phyloP scores from a whole-genome alignment of 768 basidiomycete species.

The Mycena sanguinolenta region DNA sequence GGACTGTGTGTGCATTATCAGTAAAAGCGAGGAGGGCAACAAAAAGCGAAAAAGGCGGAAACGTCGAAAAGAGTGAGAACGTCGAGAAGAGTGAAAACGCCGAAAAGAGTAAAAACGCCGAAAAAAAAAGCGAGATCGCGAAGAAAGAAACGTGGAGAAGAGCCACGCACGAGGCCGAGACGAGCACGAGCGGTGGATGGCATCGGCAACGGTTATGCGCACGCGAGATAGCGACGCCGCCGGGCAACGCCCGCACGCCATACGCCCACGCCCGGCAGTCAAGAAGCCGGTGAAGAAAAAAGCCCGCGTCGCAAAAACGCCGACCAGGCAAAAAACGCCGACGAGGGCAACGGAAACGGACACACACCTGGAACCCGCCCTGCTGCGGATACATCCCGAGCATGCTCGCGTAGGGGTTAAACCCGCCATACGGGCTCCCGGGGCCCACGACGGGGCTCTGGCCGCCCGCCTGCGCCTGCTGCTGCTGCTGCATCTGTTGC shows the following conservation, averaged over 20 bases:
- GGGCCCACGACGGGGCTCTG: slow-evolving; percentile 60
- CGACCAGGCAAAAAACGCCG: background rate
- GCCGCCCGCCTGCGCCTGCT: slow-evolving; percentile 55
- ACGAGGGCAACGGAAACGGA: background rate
- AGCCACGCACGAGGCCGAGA: no score
- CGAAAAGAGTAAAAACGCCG: no score
- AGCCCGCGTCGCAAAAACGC: background rate
- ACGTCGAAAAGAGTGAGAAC: no score
- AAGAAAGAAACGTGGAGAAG: no score
- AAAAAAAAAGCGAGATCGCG: no score
- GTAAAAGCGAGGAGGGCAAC: background rate
- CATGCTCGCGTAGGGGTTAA: slow-evolving; percentile 78
- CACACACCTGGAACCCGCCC: slow-evolving; percentile 55
- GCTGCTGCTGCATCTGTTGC: slow-evolving; percentile 53
- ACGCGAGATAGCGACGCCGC: no score
- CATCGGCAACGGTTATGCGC: no score
- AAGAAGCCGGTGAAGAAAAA: background rate
- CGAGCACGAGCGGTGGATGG: no score
- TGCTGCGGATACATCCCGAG: slow-evolving; percentile 70
- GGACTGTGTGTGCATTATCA: no score
- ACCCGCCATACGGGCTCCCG: slow-evolving; percentile 61
- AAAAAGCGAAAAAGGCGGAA: background rate
- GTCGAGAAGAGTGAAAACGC: no score
- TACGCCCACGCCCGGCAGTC: no score
- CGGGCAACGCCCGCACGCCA: no score